These are phyloP conservation scores for Tremella yokohamensis DNA, from an alignment of 768 basidiomycete genomes.

Conservation along the genomic window DNA sequence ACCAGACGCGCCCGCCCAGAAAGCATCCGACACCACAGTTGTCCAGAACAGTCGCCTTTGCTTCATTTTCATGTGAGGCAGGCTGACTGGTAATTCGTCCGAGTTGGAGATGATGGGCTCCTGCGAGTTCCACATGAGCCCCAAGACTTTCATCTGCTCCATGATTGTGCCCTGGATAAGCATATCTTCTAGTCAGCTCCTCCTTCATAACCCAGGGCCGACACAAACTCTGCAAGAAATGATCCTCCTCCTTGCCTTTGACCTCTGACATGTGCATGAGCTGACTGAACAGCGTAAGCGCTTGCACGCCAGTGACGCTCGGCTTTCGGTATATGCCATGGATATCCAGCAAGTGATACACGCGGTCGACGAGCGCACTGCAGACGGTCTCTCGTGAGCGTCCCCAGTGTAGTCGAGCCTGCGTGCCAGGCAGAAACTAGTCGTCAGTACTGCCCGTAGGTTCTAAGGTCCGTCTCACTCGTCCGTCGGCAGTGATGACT, in stretches of 20 bases:
- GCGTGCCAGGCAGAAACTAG: constrained; percentile 31
- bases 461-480: constrained; percentile 13
- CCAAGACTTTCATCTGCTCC: constrained; percentile 31
- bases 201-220: not conserved
- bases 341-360: constrained; percentile 21
- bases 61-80: constrained; percentile 22
- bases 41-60: constrained; percentile 35
- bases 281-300: constrained; percentile 25
- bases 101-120: constrained; percentile 18
- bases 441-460: not conserved
- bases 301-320: constrained; percentile 30
- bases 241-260: constrained; percentile 14
- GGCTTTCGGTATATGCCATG: constrained; percentile 21
- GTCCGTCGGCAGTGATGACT: constrained; percentile 30
- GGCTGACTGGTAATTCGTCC: constrained; percentile 12
- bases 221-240: constrained; percentile 23
- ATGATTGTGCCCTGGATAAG: constrained; percentile 22
- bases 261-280: constrained; percentile 22
- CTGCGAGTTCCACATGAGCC: constrained; percentile 28
- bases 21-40: constrained; percentile 23
- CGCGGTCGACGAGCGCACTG: constrained; percentile 26
- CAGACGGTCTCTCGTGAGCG: constrained; percentile 20
- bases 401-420: constrained; percentile 35
- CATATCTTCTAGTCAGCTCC: constrained; percentile 16
- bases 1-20: constrained; percentile 24